Evolutionary conservation across 148 eudicot genomes (phyloP).

Genomic region (Camellia granthamiana): DNA sequence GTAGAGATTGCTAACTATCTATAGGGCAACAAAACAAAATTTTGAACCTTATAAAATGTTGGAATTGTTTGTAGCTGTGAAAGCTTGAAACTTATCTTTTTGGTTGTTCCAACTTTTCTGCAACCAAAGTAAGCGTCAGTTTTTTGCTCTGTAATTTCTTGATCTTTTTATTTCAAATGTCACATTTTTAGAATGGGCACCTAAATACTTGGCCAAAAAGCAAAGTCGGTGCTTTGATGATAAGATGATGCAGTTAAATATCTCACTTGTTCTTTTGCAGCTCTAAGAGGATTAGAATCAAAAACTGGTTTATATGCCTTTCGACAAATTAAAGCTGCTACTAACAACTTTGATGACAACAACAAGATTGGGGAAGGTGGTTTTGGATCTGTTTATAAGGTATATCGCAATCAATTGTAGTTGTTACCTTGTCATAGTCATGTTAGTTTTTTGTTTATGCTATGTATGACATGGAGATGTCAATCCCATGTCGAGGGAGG

Average conservation of each 20-base stretch:
- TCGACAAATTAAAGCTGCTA: constrained; percentile 65
- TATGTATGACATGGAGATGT: neutral
- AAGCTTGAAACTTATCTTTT: neutral
- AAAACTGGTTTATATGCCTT: constrained; percentile 54
- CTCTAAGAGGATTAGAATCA: constrained; percentile 51
- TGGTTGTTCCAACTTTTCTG: neutral
- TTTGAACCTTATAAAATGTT: neutral
- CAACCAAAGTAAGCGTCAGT: neutral
- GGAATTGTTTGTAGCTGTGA: neutral
- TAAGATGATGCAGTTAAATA: neutral
- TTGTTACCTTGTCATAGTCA: neutral
- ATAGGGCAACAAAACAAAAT: neutral
- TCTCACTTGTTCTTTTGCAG: constrained; percentile 28
- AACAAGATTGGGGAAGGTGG: constrained; percentile 73
- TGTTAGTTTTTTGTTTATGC: neutral
- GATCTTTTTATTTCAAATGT: neutral
- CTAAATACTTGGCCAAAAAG: neutral
- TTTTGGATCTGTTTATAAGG: constrained; percentile 75
- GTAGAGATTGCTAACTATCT: neutral
- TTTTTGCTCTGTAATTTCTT: neutral
- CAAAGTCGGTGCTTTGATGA: neutral
- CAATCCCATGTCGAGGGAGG: neutral
- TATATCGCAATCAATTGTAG: constrained; percentile 7
- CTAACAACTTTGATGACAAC: constrained; percentile 45
- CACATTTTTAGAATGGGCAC: neutral